Evolutionary conservation across 805 yeast genomes (phyloP).

Genomic region (Naumovozyma dairenensis): DNA sequence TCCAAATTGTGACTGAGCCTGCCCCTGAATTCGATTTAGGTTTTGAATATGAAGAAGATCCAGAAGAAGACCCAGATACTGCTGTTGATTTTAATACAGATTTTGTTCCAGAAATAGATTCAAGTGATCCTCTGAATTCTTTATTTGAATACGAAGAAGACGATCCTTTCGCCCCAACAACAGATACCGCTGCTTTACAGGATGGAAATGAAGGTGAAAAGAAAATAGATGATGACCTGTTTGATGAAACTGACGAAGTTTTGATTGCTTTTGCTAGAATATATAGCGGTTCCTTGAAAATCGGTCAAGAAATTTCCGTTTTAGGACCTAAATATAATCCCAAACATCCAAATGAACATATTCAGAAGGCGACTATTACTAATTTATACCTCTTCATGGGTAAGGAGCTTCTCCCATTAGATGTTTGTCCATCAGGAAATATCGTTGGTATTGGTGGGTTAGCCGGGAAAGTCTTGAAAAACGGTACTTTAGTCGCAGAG

Average conservation of each 20-base stretch:
- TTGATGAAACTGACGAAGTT: slow-evolving; percentile 46
- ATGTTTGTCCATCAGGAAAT: slow-evolving; percentile 85
- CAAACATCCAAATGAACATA: slow-evolving; percentile 42
- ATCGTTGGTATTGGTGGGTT: slow-evolving; percentile 91
- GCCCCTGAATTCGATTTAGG: slow-evolving; percentile 22
- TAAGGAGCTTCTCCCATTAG: slow-evolving; percentile 67
- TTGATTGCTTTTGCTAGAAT: slow-evolving; percentile 83
- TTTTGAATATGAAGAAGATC: slow-evolving; percentile 16
- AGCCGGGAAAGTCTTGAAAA: slow-evolving; percentile 71
- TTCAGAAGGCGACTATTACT: slow-evolving; percentile 48
- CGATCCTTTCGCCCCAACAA: slow-evolving; percentile 37
- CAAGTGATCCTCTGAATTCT: slow-evolving; percentile 29
- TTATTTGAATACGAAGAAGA: slow-evolving; percentile 46
- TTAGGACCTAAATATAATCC: slow-evolving; percentile 88
- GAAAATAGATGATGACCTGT: no score
- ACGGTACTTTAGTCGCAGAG: slow-evolving; percentile 67
- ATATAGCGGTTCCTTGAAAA: slow-evolving; percentile 70
- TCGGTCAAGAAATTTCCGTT: slow-evolving; percentile 67
- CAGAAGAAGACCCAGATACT: slow-evolving; percentile 12
- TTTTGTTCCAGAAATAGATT: slow-evolving; percentile 27
- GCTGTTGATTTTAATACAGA: slow-evolving; percentile 17
- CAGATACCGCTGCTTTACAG: slow-evolving; percentile 32
- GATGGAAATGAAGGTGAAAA: slow-evolving; percentile 38
- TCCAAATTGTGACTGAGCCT: slow-evolving; percentile 17
- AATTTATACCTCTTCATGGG: slow-evolving; percentile 86